phyloP scores from a whole-genome alignment of 345 rosid genomes.

The Boechera stricta region DNA sequence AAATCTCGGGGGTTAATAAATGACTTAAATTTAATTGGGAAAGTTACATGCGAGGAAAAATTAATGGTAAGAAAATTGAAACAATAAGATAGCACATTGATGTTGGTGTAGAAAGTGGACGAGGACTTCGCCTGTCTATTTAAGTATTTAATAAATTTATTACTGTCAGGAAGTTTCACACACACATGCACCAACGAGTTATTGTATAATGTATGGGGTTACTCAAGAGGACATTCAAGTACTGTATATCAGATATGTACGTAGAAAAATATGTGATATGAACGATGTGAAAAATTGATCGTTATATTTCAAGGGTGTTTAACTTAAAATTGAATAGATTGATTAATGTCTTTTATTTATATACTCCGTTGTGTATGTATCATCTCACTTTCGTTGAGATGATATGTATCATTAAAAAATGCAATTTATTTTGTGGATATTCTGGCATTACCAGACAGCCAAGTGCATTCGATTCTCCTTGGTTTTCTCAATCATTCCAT shows the following conservation, averaged over 20 bases:
- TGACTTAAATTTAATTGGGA: neutral
- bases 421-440: neutral
- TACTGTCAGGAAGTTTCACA: neutral
- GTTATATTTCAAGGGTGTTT: no score
- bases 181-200: conserved; percentile 4
- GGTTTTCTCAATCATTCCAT: neutral
- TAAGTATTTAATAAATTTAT: conserved; percentile 9
- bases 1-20: neutral
- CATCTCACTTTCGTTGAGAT: no score
- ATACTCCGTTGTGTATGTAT: no score
- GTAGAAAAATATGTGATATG: no score
- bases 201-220: neutral
- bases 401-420: neutral
- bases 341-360: no score
- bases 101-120: conserved; percentile 39
- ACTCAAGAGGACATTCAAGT: neutral
- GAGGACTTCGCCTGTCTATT: conserved; percentile 24
- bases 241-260: neutral
- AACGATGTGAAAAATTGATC: no score
- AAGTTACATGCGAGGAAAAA: conserved; percentile 21
- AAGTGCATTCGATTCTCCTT: neutral
- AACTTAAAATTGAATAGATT: no score
- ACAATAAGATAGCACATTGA: conserved; percentile 38
- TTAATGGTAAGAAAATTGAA: conserved; percentile 29
- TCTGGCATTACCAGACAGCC: neutral